Evolutionary conservation across 768 basidiomycete genomes (phyloP).

Genomic region (Daedalea quercina): DNA sequence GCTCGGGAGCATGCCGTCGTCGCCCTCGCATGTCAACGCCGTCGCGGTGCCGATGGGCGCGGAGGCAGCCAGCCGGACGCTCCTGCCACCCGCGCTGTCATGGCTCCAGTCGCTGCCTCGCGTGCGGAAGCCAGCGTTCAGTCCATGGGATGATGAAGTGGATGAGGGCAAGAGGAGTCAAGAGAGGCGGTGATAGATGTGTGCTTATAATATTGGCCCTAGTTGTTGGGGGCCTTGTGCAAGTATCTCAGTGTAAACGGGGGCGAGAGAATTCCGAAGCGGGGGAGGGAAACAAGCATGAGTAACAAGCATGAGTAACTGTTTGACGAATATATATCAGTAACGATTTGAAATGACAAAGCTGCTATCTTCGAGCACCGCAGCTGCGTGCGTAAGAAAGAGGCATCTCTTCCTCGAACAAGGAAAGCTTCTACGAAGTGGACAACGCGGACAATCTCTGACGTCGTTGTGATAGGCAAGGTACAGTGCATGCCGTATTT

Average conservation of each 20-base stretch:
- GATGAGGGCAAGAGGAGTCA: slow-evolving; percentile 8
- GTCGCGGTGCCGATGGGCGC: slow-evolving; percentile 15
- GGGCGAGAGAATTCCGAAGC: neutral
- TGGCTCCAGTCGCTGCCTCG: slow-evolving; percentile 66
- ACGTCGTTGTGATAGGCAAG: neutral
- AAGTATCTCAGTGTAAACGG: neutral
- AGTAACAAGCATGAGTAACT: no score
- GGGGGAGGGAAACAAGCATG: neutral
- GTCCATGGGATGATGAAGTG: slow-evolving; percentile 65
- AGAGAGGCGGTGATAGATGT: slow-evolving; percentile 8
- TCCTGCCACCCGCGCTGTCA: slow-evolving; percentile 39
- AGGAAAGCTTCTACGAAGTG: neutral
- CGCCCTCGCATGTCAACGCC: slow-evolving; percentile 49
- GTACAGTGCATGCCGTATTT: neutral
- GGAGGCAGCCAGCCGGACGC: slow-evolving; percentile 15
- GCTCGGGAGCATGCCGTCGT: slow-evolving; percentile 44
- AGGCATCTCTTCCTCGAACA: neutral
- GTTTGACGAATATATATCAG: slow-evolving; percentile 12
- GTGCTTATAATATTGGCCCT: neutral
- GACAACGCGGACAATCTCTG: neutral
- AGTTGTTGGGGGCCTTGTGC: neutral
- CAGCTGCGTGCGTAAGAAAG: neutral
- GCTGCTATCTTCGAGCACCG: slow-evolving; percentile 5
- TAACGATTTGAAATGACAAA: slow-evolving; percentile 19
- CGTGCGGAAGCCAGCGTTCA: slow-evolving; percentile 59